A percentile compares a stretch with the other conserved stretches of the same genome.
These are phyloP conservation scores for Colletotrichum simmondsii DNA, from an alignment of 2,329 filamentous ascomycete species.

Conservation along the genomic window DNA sequence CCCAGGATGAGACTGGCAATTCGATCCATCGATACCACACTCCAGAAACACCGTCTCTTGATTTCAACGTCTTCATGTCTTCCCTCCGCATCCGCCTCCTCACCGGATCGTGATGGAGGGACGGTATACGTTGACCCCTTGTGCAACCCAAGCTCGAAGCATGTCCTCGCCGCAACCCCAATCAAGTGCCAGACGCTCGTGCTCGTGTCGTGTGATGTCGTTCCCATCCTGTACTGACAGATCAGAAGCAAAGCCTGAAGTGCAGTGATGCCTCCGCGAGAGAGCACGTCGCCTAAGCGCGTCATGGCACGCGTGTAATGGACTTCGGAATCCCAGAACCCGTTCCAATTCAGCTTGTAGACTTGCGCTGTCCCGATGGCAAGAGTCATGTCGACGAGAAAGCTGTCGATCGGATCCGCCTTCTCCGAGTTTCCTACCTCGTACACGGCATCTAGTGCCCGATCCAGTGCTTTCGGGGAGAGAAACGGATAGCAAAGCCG, in stretches of 20 bases:
- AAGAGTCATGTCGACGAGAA: conserved; percentile 55
- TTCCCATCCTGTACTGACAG: conserved; percentile 55
- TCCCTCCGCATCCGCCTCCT: neutral
- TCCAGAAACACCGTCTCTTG: conserved; percentile 54
- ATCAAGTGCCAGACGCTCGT: conserved; percentile 57
- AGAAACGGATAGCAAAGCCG: conserved; percentile 56
- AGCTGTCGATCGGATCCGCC: conserved; percentile 44
- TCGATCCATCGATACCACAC: conserved; percentile 51
- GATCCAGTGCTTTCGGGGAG: conserved; percentile 41
- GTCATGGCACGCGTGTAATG: conserved; percentile 52
- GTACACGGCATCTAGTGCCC: conserved; percentile 44
- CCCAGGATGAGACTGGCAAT: conserved; percentile 50
- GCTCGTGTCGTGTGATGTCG: conserved; percentile 49
- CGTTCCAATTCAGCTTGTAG: conserved; percentile 56
- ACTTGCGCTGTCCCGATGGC: conserved; percentile 55
- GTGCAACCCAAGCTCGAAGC: conserved; percentile 53
- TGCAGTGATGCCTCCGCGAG: conserved; percentile 46
- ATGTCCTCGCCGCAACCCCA: conserved; percentile 52
- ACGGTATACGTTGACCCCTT: conserved; percentile 47
- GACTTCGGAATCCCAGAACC: conserved; percentile 52
- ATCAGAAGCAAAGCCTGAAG: conserved; percentile 54
- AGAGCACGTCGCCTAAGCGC: conserved; percentile 49
- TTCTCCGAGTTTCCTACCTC: conserved; percentile 37
- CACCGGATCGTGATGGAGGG: neutral
- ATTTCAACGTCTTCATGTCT: conserved; percentile 45